These are phyloP conservation scores for Metschnikowia lunata DNA, from an alignment of 805 yeast genomes.

Conservation along the genomic window DNA sequence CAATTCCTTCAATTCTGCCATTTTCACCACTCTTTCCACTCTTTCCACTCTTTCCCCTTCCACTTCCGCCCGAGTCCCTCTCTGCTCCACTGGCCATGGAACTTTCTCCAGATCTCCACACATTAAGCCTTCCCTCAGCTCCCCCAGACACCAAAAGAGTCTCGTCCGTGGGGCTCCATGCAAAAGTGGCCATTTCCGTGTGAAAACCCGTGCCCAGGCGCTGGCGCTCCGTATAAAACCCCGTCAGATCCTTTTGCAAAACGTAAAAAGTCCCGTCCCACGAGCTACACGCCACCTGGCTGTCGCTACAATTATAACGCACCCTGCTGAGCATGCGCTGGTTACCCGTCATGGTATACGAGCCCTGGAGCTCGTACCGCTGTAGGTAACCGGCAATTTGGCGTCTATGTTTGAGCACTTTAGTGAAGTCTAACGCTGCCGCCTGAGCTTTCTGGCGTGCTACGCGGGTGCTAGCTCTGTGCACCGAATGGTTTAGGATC, in stretches of 20 bases:
- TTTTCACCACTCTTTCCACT: background rate
- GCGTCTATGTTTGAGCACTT: slow-evolving; percentile 47
- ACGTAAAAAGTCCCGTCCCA: slow-evolving; percentile 77
- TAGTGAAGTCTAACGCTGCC: slow-evolving; percentile 32
- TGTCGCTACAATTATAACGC: slow-evolving; percentile 37
- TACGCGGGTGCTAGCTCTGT: slow-evolving; percentile 41
- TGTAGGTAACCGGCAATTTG: slow-evolving; percentile 28
- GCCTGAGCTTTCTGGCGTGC: slow-evolving; percentile 26
- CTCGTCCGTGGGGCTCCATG: slow-evolving; percentile 48
- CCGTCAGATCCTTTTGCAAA: slow-evolving; percentile 18
- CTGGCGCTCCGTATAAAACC: slow-evolving; percentile 9
- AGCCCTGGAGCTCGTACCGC: slow-evolving; percentile 48
- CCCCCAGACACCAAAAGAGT: slow-evolving; percentile 32
- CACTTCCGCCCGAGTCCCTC: background rate
- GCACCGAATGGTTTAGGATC: slow-evolving; percentile 51
- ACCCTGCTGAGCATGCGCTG: slow-evolving; percentile 65
- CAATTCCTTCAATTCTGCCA: background rate
- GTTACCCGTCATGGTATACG: slow-evolving; percentile 59
- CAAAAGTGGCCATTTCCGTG: slow-evolving; percentile 62
- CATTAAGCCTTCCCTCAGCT: slow-evolving; percentile 31
- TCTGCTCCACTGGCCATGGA: background rate
- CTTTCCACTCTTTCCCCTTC: background rate
- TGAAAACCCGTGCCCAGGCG: slow-evolving; percentile 40
- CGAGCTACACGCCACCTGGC: slow-evolving; percentile 59
- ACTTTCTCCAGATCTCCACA: slow-evolving; percentile 23